phyloP scores from a whole-genome alignment of 73 alveolate species.

The Paramecium sexaurelia region DNA sequence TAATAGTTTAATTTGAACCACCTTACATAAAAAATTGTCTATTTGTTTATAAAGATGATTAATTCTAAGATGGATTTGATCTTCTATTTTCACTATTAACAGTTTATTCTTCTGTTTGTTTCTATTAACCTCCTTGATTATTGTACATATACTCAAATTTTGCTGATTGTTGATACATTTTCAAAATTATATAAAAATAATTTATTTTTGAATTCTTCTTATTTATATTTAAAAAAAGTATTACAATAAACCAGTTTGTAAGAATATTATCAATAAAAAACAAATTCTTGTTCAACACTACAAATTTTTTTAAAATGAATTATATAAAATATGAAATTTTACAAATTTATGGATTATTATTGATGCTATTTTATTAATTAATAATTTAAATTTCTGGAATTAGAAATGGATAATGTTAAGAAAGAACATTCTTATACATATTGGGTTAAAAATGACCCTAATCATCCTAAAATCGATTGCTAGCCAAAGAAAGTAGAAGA shows the following conservation, averaged over 20 bases:
- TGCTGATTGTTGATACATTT: neutral
- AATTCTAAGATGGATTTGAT: neutral
- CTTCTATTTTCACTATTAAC: neutral
- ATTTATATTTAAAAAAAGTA: no score
- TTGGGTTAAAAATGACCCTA: slow-evolving; percentile 60
- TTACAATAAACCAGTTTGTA: no score
- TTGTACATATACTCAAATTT: neutral
- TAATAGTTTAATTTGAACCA: neutral
- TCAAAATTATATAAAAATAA: neutral
- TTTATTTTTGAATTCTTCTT: no score
- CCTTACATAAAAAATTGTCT: neutral
- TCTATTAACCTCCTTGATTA: neutral
- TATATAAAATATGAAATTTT: neutral
- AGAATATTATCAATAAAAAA: no score
- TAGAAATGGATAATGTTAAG: neutral
- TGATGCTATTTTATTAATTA: neutral
- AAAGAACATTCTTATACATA: slow-evolving; percentile 52
- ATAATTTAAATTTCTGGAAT: neutral
- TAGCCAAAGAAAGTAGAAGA: slow-evolving; percentile 52
- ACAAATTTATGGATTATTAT: neutral
- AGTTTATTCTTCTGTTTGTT: neutral
- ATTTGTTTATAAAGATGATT: neutral
- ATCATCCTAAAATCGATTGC: slow-evolving; percentile 54
- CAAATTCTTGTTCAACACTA: no score
- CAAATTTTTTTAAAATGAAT: neutral